Evolutionary conservation across 1,139 yeast genomes (phyloP).

Genomic region (Lodderomyces pseudojiufengensis): DNA sequence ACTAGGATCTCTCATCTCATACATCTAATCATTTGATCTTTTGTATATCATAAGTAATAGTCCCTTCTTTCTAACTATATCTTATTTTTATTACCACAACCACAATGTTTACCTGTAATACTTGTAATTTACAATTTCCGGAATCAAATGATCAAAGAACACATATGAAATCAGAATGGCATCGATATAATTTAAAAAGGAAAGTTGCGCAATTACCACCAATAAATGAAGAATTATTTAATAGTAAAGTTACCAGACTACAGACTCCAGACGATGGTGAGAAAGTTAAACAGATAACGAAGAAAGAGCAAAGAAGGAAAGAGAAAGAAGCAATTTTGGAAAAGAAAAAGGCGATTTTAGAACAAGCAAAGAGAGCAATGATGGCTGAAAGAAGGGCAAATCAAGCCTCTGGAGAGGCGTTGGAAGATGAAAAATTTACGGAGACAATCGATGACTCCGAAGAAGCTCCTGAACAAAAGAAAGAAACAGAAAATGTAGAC

Average conservation of each 20-base stretch:
- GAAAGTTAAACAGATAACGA: slow-evolving; percentile 40
- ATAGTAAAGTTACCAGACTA: slow-evolving; percentile 41
- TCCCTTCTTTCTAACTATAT: slow-evolving; percentile 1
- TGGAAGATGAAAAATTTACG: slow-evolving; percentile 15
- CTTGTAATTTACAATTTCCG: slow-evolving; percentile 41
- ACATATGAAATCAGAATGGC: slow-evolving; percentile 73
- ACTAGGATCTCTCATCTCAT: slow-evolving; percentile 7
- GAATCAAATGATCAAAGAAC: slow-evolving; percentile 39
- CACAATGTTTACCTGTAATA: slow-evolving; percentile 41
- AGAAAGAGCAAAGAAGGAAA: slow-evolving; percentile 61
- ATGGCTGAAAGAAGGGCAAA: slow-evolving; percentile 17
- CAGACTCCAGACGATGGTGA: slow-evolving; percentile 24
- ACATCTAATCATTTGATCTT: too few species aligned
- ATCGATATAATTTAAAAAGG: slow-evolving; percentile 59
- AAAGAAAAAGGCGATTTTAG: slow-evolving; percentile 58
- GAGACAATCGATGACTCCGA: slow-evolving; percentile 7
- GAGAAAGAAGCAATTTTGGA: slow-evolving; percentile 63
- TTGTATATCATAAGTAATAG: background rate
- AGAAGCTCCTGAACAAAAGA: slow-evolving; percentile 5
- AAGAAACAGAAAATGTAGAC: slow-evolving; percentile 18
- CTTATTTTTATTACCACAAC: background rate
- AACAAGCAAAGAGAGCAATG: slow-evolving; percentile 58
- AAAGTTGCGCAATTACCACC: slow-evolving; percentile 58
- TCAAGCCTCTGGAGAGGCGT: slow-evolving; percentile 20
- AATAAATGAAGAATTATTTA: slow-evolving; percentile 47